Evolutionary conservation across 371 early-diverging fungal genomes (phyloP).

Genomic region (Actinomortierella wolfii): DNA sequence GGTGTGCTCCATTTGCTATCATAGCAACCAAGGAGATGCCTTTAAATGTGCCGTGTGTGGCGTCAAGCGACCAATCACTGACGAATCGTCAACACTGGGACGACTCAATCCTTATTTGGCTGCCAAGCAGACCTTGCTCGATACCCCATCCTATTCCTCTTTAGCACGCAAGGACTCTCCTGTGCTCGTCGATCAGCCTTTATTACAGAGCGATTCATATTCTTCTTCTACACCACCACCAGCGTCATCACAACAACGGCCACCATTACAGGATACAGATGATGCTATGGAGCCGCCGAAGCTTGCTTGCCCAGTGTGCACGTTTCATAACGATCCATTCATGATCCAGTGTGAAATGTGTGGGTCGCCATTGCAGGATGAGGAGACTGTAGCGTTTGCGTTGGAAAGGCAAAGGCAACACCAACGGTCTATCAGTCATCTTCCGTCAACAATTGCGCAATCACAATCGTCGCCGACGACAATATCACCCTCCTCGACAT

Average conservation of each 20-base stretch:
- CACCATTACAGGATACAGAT: background rate
- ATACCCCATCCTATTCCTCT: background rate
- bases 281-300: conserved; percentile 7
- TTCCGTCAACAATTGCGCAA: conserved; percentile 17
- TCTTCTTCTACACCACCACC: background rate
- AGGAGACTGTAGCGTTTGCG: conserved; percentile 27
- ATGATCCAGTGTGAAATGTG: conserved; percentile 84
- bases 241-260: background rate
- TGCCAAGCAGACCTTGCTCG: too few relatives aligned
- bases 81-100: conserved; percentile 8
- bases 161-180: conserved; percentile 5
- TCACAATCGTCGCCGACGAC: conserved; percentile 6
- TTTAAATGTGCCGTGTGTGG: conserved; percentile 79
- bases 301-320: conserved; percentile 72
- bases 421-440: conserved; percentile 31
- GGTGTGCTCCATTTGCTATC: conserved; percentile 80
- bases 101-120: too few relatives aligned
- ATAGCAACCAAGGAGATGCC: conserved; percentile 53
- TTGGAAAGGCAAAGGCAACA: conserved; percentile 40
- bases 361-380: conserved; percentile 56
- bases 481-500: conserved; percentile 1
- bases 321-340: conserved; percentile 85
- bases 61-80: conserved; percentile 51
- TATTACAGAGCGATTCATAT: too few relatives aligned
- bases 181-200: background rate